Conservation (phyloP, 768 basidiomycete species). For the Suillus plorans region DNA sequence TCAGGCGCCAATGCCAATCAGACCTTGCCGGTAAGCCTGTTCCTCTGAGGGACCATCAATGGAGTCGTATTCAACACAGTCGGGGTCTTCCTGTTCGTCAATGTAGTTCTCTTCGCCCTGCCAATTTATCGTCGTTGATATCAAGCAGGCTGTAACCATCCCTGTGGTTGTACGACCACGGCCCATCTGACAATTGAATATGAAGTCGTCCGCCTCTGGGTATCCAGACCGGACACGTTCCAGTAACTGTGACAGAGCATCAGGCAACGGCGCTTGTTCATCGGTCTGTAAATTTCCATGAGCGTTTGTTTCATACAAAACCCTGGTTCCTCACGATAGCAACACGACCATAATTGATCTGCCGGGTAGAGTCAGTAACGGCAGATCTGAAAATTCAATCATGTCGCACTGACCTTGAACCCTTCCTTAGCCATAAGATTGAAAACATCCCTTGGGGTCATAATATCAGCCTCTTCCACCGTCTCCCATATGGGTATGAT, state of each 20-base stretch:
- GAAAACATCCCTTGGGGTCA: constrained; percentile 86
- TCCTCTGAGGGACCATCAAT: constrained; percentile 87
- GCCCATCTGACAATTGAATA: constrained; percentile 99
- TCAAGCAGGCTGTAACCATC: constrained; percentile 87
- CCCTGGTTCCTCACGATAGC: constrained; percentile 66
- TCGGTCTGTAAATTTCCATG: constrained; percentile 68
- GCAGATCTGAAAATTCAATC: not conserved
- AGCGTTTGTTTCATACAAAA: not conserved
- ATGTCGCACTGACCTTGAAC: constrained; percentile 53
- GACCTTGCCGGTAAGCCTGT: constrained; percentile 85
- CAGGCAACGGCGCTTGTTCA: constrained; percentile 94
- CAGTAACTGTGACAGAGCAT: constrained; percentile 76
- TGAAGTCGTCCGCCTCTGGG: constrained; percentile 67
- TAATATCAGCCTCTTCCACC: constrained; percentile 75
- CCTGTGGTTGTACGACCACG: constrained; percentile 92
- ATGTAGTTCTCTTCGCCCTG: constrained; percentile 39
- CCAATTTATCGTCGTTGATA: constrained; percentile 73
- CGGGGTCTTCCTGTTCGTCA: constrained; percentile 34
- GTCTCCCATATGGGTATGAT: constrained; percentile 96
- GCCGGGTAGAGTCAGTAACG: constrained; percentile 6
- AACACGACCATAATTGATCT: constrained; percentile 88
- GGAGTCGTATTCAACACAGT: constrained; percentile 53
- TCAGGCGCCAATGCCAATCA: not conserved
- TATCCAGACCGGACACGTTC: constrained; percentile 64
- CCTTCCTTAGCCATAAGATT: constrained; percentile 73